Evolutionary conservation across 495 filamentous ascomycete genomes (phyloP).

Genomic region (Baudoinia panamericana): DNA sequence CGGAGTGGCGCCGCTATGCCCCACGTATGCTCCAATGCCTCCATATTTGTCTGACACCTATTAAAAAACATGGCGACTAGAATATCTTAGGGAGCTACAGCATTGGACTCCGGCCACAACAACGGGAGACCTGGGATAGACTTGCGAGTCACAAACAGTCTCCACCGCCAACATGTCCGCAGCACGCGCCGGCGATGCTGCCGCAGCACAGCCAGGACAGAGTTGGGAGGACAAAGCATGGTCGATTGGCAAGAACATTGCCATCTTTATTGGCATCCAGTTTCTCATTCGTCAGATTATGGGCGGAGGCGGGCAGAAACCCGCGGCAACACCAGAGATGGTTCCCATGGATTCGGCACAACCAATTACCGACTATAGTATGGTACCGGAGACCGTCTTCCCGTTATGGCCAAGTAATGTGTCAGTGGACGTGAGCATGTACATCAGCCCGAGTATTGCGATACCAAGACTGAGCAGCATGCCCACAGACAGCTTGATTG

Average conservation of each 20-base stretch:
- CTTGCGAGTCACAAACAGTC: too few relatives aligned
- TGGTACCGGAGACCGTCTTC: slow-evolving; percentile 60
- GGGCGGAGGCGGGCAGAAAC: slow-evolving; percentile 34
- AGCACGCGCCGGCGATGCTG: too few relatives aligned
- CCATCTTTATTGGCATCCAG: slow-evolving; percentile 57
- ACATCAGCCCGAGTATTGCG: slow-evolving; percentile 61
- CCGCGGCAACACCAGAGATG: slow-evolving; percentile 30
- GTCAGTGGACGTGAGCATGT: slow-evolving; percentile 69
- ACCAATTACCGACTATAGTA: slow-evolving; percentile 50
- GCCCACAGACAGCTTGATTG: slow-evolving; percentile 45
- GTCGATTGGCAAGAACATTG: slow-evolving; percentile 46
- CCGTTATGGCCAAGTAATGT: slow-evolving; percentile 80
- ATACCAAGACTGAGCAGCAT: slow-evolving; percentile 51
- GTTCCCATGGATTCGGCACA: slow-evolving; percentile 32
- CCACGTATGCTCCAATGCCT: too few relatives aligned
- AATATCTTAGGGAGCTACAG: too few relatives aligned
- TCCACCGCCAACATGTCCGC: too few relatives aligned
- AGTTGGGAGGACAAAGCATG: slow-evolving; percentile 27
- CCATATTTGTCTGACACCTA: too few relatives aligned
- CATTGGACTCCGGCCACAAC: too few relatives aligned
- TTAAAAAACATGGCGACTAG: too few relatives aligned
- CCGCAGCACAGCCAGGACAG: too few relatives aligned
- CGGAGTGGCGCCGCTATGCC: too few relatives aligned
- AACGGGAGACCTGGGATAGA: too few relatives aligned
- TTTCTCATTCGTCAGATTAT: slow-evolving; percentile 47